A percentile compares a stretch with the other conserved stretches of the same genome.
phyloP scores from a whole-genome alignment of 768 basidiomycete species.

The Crepidotus variabilis region DNA sequence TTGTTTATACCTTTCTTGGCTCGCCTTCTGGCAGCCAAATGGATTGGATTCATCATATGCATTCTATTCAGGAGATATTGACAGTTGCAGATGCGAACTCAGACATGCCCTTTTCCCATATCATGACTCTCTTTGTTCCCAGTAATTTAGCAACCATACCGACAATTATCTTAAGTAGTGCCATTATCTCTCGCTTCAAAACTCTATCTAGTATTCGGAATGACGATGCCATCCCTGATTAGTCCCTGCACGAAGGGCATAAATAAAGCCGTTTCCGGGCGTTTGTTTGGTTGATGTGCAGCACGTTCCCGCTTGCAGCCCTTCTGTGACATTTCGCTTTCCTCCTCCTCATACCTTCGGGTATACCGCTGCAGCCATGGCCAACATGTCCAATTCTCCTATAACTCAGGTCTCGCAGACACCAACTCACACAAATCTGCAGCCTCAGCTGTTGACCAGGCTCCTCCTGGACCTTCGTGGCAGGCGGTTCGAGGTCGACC shows the following conservation, averaged over 20 bases:
- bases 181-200: neutral
- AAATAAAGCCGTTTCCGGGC: neutral
- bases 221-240: neutral
- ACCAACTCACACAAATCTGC: conserved; percentile 66
- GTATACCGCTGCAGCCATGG: conserved; percentile 24
- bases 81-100: neutral
- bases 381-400: conserved; percentile 42
- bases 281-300: conserved; percentile 6
- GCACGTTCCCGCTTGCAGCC: neutral
- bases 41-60: conserved; percentile 6
- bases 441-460: conserved; percentile 85
- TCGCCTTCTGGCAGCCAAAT: conserved; percentile 5
- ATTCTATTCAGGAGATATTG: neutral
- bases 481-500: conserved; percentile 87
- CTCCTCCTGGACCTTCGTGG: conserved; percentile 92
- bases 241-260: neutral
- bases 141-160: neutral
- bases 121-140: neutral
- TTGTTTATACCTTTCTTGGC: conserved; percentile 7
- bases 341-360: conserved; percentile 6
- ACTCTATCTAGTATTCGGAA: neutral
- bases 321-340: conserved; percentile 5
- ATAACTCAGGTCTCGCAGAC: conserved; percentile 62
- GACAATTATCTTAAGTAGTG: neutral
- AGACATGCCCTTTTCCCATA: neutral